Evolutionary conservation across 2,329 filamentous ascomycete genomes (phyloP).

Genomic region (Blastomyces gilchristii): DNA sequence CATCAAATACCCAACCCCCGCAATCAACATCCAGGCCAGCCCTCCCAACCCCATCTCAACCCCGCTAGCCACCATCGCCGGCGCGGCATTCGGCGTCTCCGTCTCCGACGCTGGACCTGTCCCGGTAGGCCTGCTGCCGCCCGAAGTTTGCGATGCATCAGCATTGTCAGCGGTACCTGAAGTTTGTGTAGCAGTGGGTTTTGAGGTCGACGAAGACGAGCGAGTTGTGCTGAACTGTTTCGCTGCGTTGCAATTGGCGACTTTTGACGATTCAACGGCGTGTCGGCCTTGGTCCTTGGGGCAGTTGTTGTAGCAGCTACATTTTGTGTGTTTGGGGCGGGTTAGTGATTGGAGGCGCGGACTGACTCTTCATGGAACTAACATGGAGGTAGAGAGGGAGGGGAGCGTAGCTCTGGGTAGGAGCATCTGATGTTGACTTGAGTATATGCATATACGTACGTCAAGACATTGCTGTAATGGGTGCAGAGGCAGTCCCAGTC

Average conservation of each 20-base stretch:
- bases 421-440: background rate
- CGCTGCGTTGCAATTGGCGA: constrained; percentile 36
- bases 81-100: background rate
- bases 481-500: constrained; percentile 51
- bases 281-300: constrained; percentile 37
- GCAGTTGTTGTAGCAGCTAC: constrained; percentile 55
- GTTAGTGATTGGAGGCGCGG: background rate
- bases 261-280: constrained; percentile 25
- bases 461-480: constrained; percentile 44
- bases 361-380: background rate
- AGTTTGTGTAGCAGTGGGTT: background rate
- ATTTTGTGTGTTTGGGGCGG: constrained; percentile 9
- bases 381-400: background rate
- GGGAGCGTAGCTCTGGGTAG: background rate
- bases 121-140: background rate
- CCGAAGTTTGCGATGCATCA: background rate
- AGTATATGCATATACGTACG: constrained; percentile 24
- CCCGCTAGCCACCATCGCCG: background rate
- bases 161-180: background rate
- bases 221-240: background rate
- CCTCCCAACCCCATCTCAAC: background rate
- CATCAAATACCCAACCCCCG: background rate
- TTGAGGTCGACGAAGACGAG: background rate
- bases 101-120: background rate
- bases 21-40: background rate